Base-by-base conservation (phyloP, 2,329 filamentous ascomycete species). In the Basipetospora chlamydospora region DNA sequence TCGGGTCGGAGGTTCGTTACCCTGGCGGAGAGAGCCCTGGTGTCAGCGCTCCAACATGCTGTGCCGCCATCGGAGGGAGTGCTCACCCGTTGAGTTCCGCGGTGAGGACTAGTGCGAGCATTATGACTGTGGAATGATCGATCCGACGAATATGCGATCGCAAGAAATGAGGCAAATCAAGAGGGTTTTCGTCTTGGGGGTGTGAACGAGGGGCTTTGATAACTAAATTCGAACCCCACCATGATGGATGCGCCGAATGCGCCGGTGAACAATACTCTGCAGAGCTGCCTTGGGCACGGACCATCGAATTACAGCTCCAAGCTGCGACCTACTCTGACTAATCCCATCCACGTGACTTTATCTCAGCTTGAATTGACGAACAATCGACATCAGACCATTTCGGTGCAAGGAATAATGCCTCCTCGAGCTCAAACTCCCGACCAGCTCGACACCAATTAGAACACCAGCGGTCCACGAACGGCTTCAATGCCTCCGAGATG, bases 1-100 rank as follows among this genome's bases (percentile, higher is more conserved):
- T 77, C 67, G 6, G 90, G 90, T 39, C 78, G 78, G 46, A 98
- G 75, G 50, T 90, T 81, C 41, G 86, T 95, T 41, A 98, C 86
- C 31, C 90, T 96, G 49, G 41, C 38, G 40, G 29, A 28, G 11
- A 18, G 35, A 37, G 12, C 18, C 30, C 3, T 32, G 7, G 6
- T 13, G 30, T 33, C 10, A 35, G 13, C 33, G 12, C 33, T 26
- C 12, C 9, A 26, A 11, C 22, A n/a, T 17, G 21, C 17, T 18
- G n/a, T 35, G 10, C 7, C 33, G 3, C 11, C 26, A 2, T 13
- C 32, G 26, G 4, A 9, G 20, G 8, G 15, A 17, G n/a, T 20
- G 54, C 63, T 42, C 63, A 83, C 80, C 80, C 80, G 40, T 66
- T 64, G 42, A 84, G 56, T 50, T 85, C 80, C 4, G 80, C 80